Evolutionary conservation across 2,329 filamentous ascomycete genomes (phyloP), one percentile per base, ranked within the genome.

Genomic region (Balansia obtecta): DNA sequence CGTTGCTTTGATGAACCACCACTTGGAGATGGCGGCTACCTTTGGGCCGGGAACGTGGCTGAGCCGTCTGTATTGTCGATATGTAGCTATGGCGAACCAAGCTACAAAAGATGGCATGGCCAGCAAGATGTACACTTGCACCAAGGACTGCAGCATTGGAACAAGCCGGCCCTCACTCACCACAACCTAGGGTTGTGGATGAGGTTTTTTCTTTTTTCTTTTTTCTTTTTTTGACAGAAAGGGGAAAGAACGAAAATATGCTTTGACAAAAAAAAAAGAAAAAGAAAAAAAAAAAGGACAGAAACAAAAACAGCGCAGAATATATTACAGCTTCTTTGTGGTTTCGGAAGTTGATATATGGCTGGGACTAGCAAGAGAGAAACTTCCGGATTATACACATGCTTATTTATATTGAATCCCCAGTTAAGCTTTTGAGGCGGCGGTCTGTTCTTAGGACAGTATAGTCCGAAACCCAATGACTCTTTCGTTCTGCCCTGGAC

Each of bases 1-100:
- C 2, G 65, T 61, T 9, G 54, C 56, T 15, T 55, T 57, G 10
- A 66, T 53, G 18, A 72, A 56, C 67, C 68, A 73, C 54, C 65
- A 58, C 48, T 68, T 68, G 0, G 70, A 70, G 34, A 72, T 63
- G 0, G 55, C 61, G 1, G 68, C 67, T 2, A 61, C 46, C 15
- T 55, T 55, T 5, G 71, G 71, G 0, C 71, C 71, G 6, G 63
- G 63, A 49, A 73, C 60, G 52, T 70, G 65, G 11, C 67, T 62
- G 7, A 73, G 63, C 27, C 68, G 64, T 30, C 52, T 57, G 55
- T 68, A 71, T 20, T 64, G 58, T 13, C 34, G 46, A 20, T 48
- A 53, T 11, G 41, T n/a, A 1, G 16, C 32, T 3, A 46, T 40
- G 4, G 50, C 45, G 1, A 44, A 57, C 55, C 53, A 60, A 3